These are phyloP conservation scores for Fraxinus sp. DNA, from an alignment of 305 asterid species.

Conservation along the genomic window DNA sequence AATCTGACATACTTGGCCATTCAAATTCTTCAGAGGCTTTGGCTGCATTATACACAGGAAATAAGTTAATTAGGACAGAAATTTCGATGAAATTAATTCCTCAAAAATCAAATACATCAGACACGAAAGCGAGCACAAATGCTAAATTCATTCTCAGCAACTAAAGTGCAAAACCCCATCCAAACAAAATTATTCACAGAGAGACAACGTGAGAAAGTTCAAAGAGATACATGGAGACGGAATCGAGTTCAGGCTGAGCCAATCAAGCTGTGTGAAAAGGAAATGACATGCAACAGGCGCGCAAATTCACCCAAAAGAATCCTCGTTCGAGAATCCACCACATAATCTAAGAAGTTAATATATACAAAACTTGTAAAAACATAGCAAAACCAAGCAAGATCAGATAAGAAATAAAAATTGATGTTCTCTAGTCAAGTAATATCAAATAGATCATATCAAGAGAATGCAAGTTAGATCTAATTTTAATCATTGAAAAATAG, in stretches of 20 bases:
- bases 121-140: neutral
- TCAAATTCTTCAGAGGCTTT: slow-evolving; percentile 50
- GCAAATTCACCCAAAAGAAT: neutral
- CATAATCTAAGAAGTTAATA: neutral
- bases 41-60: slow-evolving; percentile 39
- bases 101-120: neutral
- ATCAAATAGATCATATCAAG: slow-evolving; percentile 11
- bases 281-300: neutral
- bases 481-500: neutral
- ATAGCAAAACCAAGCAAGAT: neutral
- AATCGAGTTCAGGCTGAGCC: neutral
- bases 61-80: neutral
- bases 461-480: slow-evolving; percentile 16
- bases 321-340: neutral
- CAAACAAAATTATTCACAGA: neutral
- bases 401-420: neutral
- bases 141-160: neutral
- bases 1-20: slow-evolving; percentile 64
- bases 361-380: neutral
- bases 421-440: neutral
- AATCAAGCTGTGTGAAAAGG: neutral
- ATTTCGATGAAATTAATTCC: slow-evolving; percentile 7
- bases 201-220: neutral
- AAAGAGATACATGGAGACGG: neutral
- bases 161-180: neutral